Evolutionary conservation across 352 stramenopile species (phyloP).

Genomic region (Phytophthora pini): DNA sequence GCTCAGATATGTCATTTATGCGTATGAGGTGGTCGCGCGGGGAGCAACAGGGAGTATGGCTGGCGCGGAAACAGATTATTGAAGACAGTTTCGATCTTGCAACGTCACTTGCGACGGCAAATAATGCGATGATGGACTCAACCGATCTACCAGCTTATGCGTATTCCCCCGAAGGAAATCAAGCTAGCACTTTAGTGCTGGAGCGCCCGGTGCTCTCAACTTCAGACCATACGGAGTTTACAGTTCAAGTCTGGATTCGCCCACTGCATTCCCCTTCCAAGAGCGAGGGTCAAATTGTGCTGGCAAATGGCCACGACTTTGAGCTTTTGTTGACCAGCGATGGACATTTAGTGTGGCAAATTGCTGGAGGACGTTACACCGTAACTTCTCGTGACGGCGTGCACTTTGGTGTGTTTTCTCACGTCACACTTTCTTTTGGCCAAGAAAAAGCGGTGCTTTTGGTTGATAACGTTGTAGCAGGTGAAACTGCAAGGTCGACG

Average conservation of each 20-base stretch:
- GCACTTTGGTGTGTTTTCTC: conserved; percentile 59
- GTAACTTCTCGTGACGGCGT: conserved; percentile 48
- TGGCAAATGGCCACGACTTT: conserved; percentile 73
- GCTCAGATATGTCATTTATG: conserved; percentile 74
- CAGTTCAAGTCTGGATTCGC: conserved; percentile 75
- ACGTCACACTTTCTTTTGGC: conserved; percentile 66
- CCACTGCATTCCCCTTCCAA: conserved; percentile 27
- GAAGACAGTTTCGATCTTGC: conserved; percentile 47
- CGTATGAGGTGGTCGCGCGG: conserved; percentile 81
- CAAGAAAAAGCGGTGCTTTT: conserved; percentile 47
- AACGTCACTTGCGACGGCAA: conserved; percentile 37
- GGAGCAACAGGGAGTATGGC: conserved; percentile 83
- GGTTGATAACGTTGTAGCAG: conserved; percentile 52
- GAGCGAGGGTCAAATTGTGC: conserved; percentile 49
- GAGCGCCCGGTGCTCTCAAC: conserved; percentile 69
- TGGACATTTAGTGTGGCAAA: conserved; percentile 59
- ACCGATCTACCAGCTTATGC: conserved; percentile 48
- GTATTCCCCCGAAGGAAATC: conserved; percentile 66
- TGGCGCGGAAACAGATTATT: conserved; percentile 56
- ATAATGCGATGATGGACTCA: conserved; percentile 66
- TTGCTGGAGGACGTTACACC: conserved; percentile 46
- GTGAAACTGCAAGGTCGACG: conserved; percentile 36
- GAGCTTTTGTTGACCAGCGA: conserved; percentile 47
- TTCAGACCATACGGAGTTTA: conserved; percentile 58
- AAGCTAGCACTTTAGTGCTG: conserved; percentile 58